Conservation (phyloP, 345 rosid genomes). For the Populus pruinosa region DNA sequence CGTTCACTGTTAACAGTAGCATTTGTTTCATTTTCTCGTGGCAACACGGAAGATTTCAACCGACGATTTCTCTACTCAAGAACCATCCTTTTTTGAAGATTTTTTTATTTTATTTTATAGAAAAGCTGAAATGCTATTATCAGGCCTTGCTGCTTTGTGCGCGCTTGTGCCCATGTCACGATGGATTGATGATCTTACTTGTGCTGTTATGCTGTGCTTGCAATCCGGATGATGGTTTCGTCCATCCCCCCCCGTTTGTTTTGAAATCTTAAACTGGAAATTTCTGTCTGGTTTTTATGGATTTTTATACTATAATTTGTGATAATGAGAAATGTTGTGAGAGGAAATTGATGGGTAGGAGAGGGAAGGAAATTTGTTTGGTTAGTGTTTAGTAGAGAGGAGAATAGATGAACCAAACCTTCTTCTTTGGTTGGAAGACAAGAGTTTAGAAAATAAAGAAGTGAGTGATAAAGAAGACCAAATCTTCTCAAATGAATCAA, state of each 20-base stretch:
- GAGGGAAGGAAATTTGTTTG: not conserved
- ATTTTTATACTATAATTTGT: not conserved
- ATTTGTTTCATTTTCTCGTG: not conserved
- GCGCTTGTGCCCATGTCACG: not conserved
- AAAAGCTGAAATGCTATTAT: no score
- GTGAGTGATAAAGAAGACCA: no score
- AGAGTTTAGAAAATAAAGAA: no score
- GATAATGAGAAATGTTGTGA: not conserved
- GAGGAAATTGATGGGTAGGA: not conserved
- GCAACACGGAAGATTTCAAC: not conserved
- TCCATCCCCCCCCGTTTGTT: not conserved
- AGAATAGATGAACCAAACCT: not conserved
- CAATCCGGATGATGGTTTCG: not conserved
- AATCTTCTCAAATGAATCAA: no score
- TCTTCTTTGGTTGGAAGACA: no score
- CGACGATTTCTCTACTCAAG: not conserved
- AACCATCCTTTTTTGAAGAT: no score
- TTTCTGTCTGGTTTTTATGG: not conserved
- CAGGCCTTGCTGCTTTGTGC: no score
- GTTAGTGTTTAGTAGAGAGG: not conserved
- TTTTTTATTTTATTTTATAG: no score
- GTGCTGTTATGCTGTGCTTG: not conserved
- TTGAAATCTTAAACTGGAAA: not conserved
- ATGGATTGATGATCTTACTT: not conserved
- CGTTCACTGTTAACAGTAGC: not conserved